Percentiles rank a stretch among this genome's conserved stretches.
Conservation (phyloP, 2,329 filamentous ascomycete genomes). For the Aspergillus terreus region DNA sequence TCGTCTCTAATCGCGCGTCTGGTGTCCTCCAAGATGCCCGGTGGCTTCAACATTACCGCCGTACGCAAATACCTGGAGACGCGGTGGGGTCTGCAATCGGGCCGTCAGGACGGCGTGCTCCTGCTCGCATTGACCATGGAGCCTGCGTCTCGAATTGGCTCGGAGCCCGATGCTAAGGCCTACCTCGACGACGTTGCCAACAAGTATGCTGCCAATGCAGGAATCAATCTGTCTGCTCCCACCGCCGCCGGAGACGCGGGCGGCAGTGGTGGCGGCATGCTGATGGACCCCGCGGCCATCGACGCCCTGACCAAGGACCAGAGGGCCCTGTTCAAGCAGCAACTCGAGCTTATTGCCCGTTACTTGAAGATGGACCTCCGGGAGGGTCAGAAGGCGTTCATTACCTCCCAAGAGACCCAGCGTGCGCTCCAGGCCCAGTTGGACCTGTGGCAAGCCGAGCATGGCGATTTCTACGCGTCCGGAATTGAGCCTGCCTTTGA, state of each 20-base stretch:
- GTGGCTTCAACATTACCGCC: slow-evolving; percentile 97
- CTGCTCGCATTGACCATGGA: slow-evolving; percentile 90
- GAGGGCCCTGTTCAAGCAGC: slow-evolving; percentile 93
- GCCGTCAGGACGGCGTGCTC: slow-evolving; percentile 86
- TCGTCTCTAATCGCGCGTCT: slow-evolving; percentile 87
- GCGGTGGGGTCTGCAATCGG: slow-evolving; percentile 81
- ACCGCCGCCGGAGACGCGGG: slow-evolving; percentile 67
- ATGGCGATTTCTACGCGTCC: slow-evolving; percentile 91
- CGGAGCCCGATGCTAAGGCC: slow-evolving; percentile 84
- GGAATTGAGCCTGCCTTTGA: slow-evolving; percentile 95
- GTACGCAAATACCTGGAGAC: slow-evolving; percentile 94
- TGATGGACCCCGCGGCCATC: slow-evolving; percentile 98
- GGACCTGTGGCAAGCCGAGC: slow-evolving; percentile 91
- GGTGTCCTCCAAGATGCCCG: slow-evolving; percentile 98
- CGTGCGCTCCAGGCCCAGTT: slow-evolving; percentile 87
- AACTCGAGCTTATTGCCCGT: slow-evolving; percentile 88
- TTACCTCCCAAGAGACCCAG: slow-evolving; percentile 79
- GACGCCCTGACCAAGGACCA: slow-evolving; percentile 98
- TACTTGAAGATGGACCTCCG: slow-evolving; percentile 97
- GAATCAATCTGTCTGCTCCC: slow-evolving; percentile 76
- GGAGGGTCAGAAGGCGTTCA: slow-evolving; percentile 90
- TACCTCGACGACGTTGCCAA: slow-evolving; percentile 86
- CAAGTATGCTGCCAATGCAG: slow-evolving; percentile 81
- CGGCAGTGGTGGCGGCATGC: slow-evolving; percentile 77
- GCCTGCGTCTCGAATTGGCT: slow-evolving; percentile 79